Conservation (phyloP, 2,329 filamentous ascomycete species). For the Scedosporium dehoogii region DNA sequence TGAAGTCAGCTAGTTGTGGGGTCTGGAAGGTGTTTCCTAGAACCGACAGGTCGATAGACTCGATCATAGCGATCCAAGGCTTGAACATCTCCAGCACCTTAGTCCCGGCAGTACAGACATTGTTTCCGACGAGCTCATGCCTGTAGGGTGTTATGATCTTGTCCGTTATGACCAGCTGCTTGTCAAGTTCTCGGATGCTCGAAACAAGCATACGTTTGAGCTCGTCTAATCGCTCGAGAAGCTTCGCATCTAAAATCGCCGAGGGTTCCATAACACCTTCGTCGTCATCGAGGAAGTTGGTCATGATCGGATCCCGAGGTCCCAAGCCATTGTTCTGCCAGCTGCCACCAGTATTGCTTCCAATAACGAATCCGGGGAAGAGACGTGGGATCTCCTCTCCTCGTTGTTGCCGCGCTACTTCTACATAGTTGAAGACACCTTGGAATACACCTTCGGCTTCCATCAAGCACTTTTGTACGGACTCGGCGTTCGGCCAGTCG, state of each 20-base stretch:
- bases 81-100: constrained; percentile 82
- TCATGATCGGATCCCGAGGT: constrained; percentile 60
- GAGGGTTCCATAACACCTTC: constrained; percentile 64
- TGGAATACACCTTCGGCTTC: constrained; percentile 95
- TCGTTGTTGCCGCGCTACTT: constrained; percentile 85
- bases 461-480: constrained; percentile 86
- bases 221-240: constrained; percentile 78
- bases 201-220: constrained; percentile 77
- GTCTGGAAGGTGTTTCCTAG: constrained; percentile 71
- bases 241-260: constrained; percentile 60
- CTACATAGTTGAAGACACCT: constrained; percentile 92
- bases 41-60: constrained; percentile 81
- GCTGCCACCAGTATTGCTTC: constrained; percentile 72
- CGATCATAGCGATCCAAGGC: constrained; percentile 80
- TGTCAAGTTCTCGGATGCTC: constrained; percentile 78
- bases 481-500: constrained; percentile 90
- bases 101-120: constrained; percentile 66
- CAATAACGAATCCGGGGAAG: constrained; percentile 85
- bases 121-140: constrained; percentile 73
- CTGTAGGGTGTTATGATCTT: constrained; percentile 71
- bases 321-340: constrained; percentile 69
- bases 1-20: constrained; percentile 79
- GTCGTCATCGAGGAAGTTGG: constrained; percentile 78
- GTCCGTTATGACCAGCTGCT: constrained; percentile 66
- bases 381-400: constrained; percentile 90